A percentile compares a stretch with the other conserved stretches of the same genome.
phyloP scores from a whole-genome alignment of 176 grass and related monocot genomes.

The Olyra latifolia region DNA sequence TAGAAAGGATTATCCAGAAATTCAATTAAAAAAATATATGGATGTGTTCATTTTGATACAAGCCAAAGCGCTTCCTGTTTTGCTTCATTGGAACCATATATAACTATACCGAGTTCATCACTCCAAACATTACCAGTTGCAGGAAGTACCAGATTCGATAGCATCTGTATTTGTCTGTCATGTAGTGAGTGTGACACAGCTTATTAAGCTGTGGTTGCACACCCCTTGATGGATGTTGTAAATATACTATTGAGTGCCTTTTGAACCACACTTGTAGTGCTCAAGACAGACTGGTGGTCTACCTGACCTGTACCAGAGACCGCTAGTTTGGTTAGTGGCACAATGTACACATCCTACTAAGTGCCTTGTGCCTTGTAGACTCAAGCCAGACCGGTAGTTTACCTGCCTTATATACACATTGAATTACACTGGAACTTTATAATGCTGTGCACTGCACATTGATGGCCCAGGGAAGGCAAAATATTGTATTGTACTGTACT shows the following conservation, averaged over 20 bases:
- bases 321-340: conserved; percentile 6
- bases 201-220: neutral
- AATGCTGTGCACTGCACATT: neutral
- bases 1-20: neutral
- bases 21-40: neutral
- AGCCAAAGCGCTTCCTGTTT: neutral
- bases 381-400: neutral
- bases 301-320: neutral
- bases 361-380: neutral
- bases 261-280: neutral
- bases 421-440: neutral
- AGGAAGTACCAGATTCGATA: neutral
- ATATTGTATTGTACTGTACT: neutral
- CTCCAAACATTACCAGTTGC: neutral
- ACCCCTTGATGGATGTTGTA: neutral
- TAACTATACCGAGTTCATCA: neutral
- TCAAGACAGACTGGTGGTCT: neutral
- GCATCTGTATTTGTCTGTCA: neutral
- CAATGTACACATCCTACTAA: neutral
- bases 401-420: neutral
- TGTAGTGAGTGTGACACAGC: conserved; percentile 16
- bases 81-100: neutral
- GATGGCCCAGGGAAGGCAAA: neutral
- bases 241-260: neutral
- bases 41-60: neutral